These are phyloP conservation scores for Petasospora rhodanensis DNA, from an alignment of 1,139 yeast species.

Conservation along the genomic window DNA sequence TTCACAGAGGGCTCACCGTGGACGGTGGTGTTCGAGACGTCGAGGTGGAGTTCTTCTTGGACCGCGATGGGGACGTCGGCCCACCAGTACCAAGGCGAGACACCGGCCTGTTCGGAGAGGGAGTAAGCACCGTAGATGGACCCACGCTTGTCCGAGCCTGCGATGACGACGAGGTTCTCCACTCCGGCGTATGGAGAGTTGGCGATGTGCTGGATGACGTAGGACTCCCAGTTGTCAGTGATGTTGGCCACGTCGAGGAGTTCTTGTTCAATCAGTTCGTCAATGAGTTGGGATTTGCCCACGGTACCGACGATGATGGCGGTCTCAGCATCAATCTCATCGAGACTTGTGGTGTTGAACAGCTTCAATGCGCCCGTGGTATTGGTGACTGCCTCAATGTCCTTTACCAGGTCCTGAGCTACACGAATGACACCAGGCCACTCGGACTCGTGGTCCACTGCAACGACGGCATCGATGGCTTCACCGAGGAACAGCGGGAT, in stretches of 20 bases:
- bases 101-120: constrained; percentile 12
- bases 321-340: constrained; percentile 4
- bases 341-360: constrained; percentile 2
- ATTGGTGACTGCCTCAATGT: constrained; percentile 7
- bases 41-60: constrained; percentile 3
- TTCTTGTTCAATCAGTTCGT: constrained; percentile 1
- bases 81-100: constrained; percentile 13
- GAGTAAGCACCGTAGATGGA: constrained; percentile 11
- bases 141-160: constrained; percentile 13
- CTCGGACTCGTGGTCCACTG: constrained; percentile 5
- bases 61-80: constrained; percentile 8
- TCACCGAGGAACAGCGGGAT: constrained; percentile 3
- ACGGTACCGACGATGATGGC: constrained; percentile 9
- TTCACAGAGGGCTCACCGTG: constrained; percentile 8
- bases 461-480: constrained; percentile 1
- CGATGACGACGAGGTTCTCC: constrained; percentile 6
- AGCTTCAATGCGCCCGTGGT: background rate
- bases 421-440: constrained; percentile 13
- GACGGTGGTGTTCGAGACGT: constrained; percentile 1
- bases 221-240: constrained; percentile 9
- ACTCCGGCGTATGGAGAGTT: constrained; percentile 3
- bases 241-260: constrained; percentile 3
- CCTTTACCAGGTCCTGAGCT: constrained; percentile 6
- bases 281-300: constrained; percentile 7
- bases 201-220: constrained; percentile 3